Conservation (phyloP, 495 filamentous ascomycete genomes). For the Aspergillus hancockii region DNA sequence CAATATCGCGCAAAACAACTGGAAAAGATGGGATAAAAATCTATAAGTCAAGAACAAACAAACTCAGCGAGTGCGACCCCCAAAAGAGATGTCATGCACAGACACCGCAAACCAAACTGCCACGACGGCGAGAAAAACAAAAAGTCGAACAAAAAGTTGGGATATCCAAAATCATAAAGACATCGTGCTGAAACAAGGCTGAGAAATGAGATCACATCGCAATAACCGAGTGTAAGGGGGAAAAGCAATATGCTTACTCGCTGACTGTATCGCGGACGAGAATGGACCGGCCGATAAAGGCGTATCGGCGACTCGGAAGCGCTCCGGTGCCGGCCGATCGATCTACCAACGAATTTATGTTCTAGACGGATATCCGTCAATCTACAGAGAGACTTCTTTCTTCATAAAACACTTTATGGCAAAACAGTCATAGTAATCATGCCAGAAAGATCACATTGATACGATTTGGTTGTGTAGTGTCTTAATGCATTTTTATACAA, state of each 20-base stretch:
- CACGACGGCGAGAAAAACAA: constrained; percentile 17
- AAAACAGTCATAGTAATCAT: not conserved
- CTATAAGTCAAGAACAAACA: constrained; percentile 11
- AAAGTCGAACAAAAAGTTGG: not conserved
- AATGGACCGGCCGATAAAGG: constrained; percentile 27
- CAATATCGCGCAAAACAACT: constrained; percentile 1
- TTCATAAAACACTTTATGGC: not conserved
- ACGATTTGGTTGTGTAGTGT: not conserved
- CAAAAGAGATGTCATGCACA: not conserved
- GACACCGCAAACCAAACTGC: constrained; percentile 4
- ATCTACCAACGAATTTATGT: not conserved
- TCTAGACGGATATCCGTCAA: not conserved
- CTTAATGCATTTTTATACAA: not conserved
- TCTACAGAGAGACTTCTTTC: not conserved
- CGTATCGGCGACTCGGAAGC: constrained; percentile 10
- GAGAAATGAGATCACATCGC: constrained; percentile 17
- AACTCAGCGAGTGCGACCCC: constrained; percentile 2
- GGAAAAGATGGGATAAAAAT: not conserved
- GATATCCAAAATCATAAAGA: not conserved
- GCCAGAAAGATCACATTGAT: not conserved
- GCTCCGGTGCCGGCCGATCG: constrained; percentile 39
- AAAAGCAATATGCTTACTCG: constrained; percentile 15
- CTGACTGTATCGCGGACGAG: constrained; percentile 26
- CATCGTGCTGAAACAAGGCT: not conserved
- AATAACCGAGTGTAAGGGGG: not conserved